phyloP scores from a whole-genome alignment of 2,329 filamentous ascomycete genomes.

The Fusarium bulbicola region DNA sequence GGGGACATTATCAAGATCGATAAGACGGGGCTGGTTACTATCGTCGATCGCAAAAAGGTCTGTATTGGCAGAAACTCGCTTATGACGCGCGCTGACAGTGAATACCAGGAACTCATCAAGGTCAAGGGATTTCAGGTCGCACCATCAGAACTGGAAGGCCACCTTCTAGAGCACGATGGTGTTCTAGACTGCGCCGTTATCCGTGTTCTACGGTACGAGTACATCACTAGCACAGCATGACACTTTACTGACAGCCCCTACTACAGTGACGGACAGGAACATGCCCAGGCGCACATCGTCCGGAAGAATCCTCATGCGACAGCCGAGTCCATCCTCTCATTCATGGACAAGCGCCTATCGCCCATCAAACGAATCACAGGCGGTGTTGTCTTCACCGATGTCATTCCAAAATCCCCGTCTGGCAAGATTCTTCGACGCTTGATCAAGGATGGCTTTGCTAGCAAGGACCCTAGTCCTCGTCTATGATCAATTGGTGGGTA shows the following conservation, averaged over 20 bases:
- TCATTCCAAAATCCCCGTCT: neutral
- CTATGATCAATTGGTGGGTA: neutral
- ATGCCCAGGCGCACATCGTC: constrained; percentile 5
- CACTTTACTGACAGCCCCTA: too few relatives aligned
- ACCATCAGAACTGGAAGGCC: constrained; percentile 10
- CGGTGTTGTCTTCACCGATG: neutral
- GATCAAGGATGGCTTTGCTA: neutral
- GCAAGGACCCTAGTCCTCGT: neutral
- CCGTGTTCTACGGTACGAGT: neutral
- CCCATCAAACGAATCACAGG: neutral
- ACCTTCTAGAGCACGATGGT: neutral
- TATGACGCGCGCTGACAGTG: accelerated
- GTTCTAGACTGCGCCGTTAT: constrained; percentile 9
- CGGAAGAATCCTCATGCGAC: neutral
- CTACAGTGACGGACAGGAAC: neutral
- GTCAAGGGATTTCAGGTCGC: constrained; percentile 15
- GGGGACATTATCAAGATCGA: neutral
- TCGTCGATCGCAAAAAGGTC: constrained; percentile 15
- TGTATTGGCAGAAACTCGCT: accelerated
- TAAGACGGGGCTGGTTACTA: neutral
- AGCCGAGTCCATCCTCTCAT: neutral
- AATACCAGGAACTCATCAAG: constrained; percentile 3
- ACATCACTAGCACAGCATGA: too few relatives aligned
- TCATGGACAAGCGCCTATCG: constrained; percentile 2
- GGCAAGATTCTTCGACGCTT: constrained; percentile 11